Base-by-base conservation (phyloP, 441 rosid genomes). In the Jatropha multifida region DNA sequence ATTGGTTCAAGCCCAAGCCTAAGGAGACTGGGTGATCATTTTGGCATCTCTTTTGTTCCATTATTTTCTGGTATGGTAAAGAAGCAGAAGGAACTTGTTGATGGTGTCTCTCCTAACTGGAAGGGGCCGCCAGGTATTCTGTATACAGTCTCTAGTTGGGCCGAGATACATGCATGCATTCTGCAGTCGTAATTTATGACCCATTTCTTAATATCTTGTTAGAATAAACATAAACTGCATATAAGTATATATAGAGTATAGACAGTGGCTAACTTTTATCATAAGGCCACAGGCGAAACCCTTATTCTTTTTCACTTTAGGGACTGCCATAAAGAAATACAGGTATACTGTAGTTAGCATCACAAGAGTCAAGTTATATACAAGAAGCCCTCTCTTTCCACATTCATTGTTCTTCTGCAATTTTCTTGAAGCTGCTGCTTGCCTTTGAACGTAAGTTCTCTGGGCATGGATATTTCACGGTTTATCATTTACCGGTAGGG, bases 141-240 rank as follows among this genome's bases (percentile, higher is more conserved):
- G 55, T 92, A 90, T 74, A 94, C 93, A 17, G 94, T 86, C 69
- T 88, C 92, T 32, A 84, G 88, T 79, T 94, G 97, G 98, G 89
- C 91, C 51, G 98, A 92, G 81, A 81, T 92, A 81, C 94, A 92
- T 81, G 94, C 94, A 59, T 89, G 90, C 76, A 81, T 89, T 77
- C 83, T 89, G 86, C 97, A 97, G 72, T 88, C 86, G 85, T 85
- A 90, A 87, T 27, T 32, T 26, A 10, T 20, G 20, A 66, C n/a
- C 75, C 27, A 4, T 69, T 56, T 60, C 48, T 49, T 42, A 6
- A 12, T 69, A 12, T 15, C 10, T 49, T 71, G 48, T 46, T 63
- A 78, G 73, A 54, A 76, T 52, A 78, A 67, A 63, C 66, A 65
- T n/a, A 37, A 56, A 68, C 64, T 69, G 67, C 66, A 65, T 77